Evolutionary conservation across 2,329 filamentous ascomycete species (phyloP), one percentile per base, ranked within the genome.

Genomic region (Ilyonectria mors-panacis): DNA sequence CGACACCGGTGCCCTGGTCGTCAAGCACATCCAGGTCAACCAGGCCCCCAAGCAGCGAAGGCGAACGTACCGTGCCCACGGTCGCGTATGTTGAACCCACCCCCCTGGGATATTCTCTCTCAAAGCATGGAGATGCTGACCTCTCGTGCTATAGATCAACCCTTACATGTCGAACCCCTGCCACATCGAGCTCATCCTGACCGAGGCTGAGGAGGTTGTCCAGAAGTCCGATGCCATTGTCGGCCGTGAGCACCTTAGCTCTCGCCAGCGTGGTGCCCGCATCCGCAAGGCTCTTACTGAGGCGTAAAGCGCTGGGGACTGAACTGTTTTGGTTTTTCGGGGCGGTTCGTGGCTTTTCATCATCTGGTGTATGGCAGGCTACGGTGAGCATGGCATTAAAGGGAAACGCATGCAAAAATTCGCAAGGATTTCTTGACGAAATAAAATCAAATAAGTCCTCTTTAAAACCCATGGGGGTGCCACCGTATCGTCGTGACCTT

Each of bases 21-120:
- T 99, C 88, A 98, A 98, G 94, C 97, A 98, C 93, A 99, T 99
- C 88, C 96, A 99, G 90, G 96, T 99, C 91, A 99, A 99, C 94
- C 96, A 99, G 91, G 97, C 96, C 79, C 96, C 96, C 81, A 98
- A 98, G 93, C 95, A 98, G 91, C 92, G 96, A 84, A 92, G 96
- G 88, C 93, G 96, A 86, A 99, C 96, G 83, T 99, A 99, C 93
- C 95, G 96, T 92, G 97, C 97, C 75, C 96, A 99, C 91, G 96
- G 96, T 92, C 94, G 96, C 89, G 95, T 98, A 97, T 81, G 95
- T 94, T 79, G 44, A 66, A 35, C 42, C 57, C 59, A 28, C 55
- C 19, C 42, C 23, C 23, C 4, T 21, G 15, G 30, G 30, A 10
- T 23, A 33, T 33, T 10, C 15, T 44, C 12, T 15, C 17, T 17